Evolutionary conservation across 2,329 filamentous ascomycete species (phyloP), one percentile per base, ranked within the genome.

Genomic region (Fusarium foetens): DNA sequence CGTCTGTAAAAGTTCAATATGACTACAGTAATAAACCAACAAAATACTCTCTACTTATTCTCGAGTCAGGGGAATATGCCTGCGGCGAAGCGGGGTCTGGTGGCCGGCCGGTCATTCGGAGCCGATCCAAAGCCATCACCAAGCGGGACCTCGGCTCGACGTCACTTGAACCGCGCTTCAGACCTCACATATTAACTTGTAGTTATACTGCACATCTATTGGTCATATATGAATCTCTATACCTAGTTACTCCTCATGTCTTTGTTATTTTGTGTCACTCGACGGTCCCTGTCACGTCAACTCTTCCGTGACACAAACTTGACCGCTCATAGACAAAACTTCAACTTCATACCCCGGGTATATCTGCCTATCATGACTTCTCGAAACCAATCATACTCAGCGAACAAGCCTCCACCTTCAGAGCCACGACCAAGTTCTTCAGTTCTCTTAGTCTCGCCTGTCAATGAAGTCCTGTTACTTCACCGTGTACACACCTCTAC

Each of bases 391-490:
- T 33, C 70, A 21, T 51, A 52, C 2, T 66, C 63, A 35, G 41
- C 14, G 51, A 66, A 68, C 16, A 80, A 76, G 62, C 80, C 76
- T 45, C 60, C 72, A 8, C 68, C 78, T 27, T 73, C 79, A n/a
- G 79, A 81, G 25, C 89, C 91, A 6, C 84, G 88, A 57, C 91
- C 92, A 5, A 93, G 91, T 79, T 88, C 91, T 17, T 97, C 94
- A 74, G 90, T 98, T 51, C 85, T 98, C 38, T 87, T 98, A 19
- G 85, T 99, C 52, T 98, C 96, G 0, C 92, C 94, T 0, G 86
- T 88, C 55, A 98, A 98, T 80, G 91, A 97, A 80, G 90, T 98
- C 51, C 88, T 99, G 2, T 89, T 98, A 23, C 89, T 98, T 13
- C 94, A 94, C 80, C 91, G 96, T 70, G 94, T 97, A 6, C 88